phyloP scores from a whole-genome alignment of 495 filamentous ascomycete species.

The Neurospora sp. region DNA sequence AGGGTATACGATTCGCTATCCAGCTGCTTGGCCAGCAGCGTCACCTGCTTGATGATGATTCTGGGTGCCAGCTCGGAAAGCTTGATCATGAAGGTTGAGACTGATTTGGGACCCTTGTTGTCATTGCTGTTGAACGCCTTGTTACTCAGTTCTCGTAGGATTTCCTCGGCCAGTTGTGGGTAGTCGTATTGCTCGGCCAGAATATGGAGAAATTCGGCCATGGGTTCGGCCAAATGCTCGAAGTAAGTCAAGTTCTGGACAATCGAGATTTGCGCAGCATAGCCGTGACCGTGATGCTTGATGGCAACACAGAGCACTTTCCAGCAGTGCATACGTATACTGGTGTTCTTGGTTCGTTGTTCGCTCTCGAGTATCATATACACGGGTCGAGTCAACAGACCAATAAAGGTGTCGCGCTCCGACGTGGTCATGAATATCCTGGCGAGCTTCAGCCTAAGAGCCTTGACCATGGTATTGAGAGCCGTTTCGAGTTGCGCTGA shows the following conservation, averaged over 20 bases:
- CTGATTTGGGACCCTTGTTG: constrained; percentile 86
- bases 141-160: constrained; percentile 85
- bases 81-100: constrained; percentile 91
- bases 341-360: constrained; percentile 78
- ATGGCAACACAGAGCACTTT: constrained; percentile 94
- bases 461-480: constrained; percentile 89
- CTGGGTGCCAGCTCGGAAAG: constrained; percentile 92
- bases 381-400: constrained; percentile 83
- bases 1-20: constrained; percentile 97
- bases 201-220: constrained; percentile 97
- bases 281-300: constrained; percentile 96
- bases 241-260: constrained; percentile 97
- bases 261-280: constrained; percentile 94
- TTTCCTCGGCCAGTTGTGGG: constrained; percentile 88
- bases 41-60: constrained; percentile 95
- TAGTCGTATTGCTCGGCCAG: constrained; percentile 96
- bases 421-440: constrained; percentile 93
- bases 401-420: constrained; percentile 92
- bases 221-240: constrained; percentile 93
- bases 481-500: constrained; percentile 77
- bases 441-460: constrained; percentile 81
- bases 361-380: constrained; percentile 94
- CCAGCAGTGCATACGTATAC: constrained; percentile 92
- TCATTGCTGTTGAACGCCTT: constrained; percentile 98
- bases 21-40: constrained; percentile 79